These are phyloP conservation scores for Aspergillus eucalypticola DNA, from an alignment of 2,329 filamentous ascomycete genomes.

Conservation along the genomic window DNA sequence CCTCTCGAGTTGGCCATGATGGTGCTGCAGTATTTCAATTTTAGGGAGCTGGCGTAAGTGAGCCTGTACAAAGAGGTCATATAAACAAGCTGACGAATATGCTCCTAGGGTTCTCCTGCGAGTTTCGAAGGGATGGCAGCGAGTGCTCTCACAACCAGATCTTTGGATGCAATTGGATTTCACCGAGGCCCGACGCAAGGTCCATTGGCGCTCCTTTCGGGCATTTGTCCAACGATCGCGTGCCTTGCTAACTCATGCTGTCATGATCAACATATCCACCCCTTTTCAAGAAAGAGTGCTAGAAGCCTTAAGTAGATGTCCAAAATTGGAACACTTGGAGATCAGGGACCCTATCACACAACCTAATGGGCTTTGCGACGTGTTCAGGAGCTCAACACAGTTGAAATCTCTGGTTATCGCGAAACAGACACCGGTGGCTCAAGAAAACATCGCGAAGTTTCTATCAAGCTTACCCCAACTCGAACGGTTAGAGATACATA, in stretches of 20 bases:
- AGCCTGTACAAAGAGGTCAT: not conserved
- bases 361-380: slow-evolving; percentile 24
- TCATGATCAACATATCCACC: slow-evolving; percentile 30
- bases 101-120: slow-evolving; percentile 47
- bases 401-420: slow-evolving; percentile 31
- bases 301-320: slow-evolving; percentile 37
- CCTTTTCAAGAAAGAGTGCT: slow-evolving; percentile 28
- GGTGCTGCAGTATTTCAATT: slow-evolving; percentile 54
- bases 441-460: slow-evolving; percentile 28
- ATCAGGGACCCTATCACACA: slow-evolving; percentile 23
- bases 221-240: slow-evolving; percentile 39
- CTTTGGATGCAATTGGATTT: slow-evolving; percentile 59
- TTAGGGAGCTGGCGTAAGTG: slow-evolving; percentile 51
- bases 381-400: slow-evolving; percentile 28
- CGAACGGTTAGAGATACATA: slow-evolving; percentile 29
- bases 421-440: slow-evolving; percentile 25
- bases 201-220: slow-evolving; percentile 41
- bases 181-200: slow-evolving; percentile 43
- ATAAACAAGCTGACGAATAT: not conserved
- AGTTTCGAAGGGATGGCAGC: slow-evolving; percentile 58
- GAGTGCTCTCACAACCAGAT: slow-evolving; percentile 49
- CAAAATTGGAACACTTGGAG: slow-evolving; percentile 35
- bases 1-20: slow-evolving; percentile 57
- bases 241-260: slow-evolving; percentile 34
- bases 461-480: slow-evolving; percentile 29